Base-by-base conservation (phyloP, 2,329 filamentous ascomycete genomes). In the Alternaria sp. region DNA sequence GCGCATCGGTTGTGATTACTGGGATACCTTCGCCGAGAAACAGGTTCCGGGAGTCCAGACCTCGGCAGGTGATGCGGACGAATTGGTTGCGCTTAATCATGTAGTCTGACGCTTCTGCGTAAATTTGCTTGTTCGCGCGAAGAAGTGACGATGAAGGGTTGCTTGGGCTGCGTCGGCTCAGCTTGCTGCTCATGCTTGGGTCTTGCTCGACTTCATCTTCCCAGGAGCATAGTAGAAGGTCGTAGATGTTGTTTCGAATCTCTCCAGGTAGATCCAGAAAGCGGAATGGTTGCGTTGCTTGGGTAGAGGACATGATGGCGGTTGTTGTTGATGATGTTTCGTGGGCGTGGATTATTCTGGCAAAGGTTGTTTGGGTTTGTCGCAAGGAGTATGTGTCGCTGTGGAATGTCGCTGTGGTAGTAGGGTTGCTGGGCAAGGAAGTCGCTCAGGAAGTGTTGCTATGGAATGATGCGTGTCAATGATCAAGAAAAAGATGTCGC, bases 31-130 rank as follows among this genome's bases (percentile, higher is more conserved):
- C 66, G 27, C 60, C 57, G 28, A 72, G 63, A 32, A 71, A 70
- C 18, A 72, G 53, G 22, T 60, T 63, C 34, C 66, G 60, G 9
- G 60, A 60, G 25, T 71, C 62, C 51, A 73, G 44, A 40, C 69
- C 69, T 53, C 66, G 64, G 48, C 71, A 74, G 32, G 66, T 70
- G 30, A 74, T 57, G 49, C 67, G 71, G 22, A 74, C 65, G 41
- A 72, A 72, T 48, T 71, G 70, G 45, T 71, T 72, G 40, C 69
- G 67, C 62, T 67, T 72, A 57, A 69, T 68, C 68, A 70, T 72
- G 54, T 71, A 69, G 53, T 72, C 71, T 50, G 63, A 70, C 8
- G 71, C 70, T 59, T 74, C 71, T 40, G 60, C 57, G 44, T 74
- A 61, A n/a, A 74, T 64, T 59, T 73, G 71, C 57, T 68, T 71